These are phyloP conservation scores for Cercis canadensis DNA, from an alignment of 306 rosid species.

Conservation along the genomic window DNA sequence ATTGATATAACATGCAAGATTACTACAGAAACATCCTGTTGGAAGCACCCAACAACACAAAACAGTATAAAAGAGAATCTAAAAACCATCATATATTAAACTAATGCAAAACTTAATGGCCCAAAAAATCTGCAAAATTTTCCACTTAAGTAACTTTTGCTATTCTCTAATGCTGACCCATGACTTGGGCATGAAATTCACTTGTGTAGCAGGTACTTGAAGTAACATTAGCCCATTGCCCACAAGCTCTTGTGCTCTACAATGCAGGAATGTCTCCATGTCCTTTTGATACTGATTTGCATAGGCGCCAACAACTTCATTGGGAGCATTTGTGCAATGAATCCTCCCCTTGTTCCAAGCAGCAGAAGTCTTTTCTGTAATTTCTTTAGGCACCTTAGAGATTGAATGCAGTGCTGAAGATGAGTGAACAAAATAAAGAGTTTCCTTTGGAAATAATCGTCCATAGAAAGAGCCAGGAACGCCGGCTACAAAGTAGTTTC, in stretches of 20 bases:
- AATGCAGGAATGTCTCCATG: background rate
- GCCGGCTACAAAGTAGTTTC: background rate
- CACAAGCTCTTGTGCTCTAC: conserved; percentile 32
- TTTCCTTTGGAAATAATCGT: background rate
- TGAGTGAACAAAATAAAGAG: background rate
- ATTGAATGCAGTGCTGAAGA: conserved; percentile 19
- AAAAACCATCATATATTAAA: no score
- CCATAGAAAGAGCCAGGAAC: conserved; percentile 20
- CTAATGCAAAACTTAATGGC: no score
- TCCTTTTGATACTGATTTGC: background rate
- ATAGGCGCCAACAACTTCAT: conserved; percentile 36
- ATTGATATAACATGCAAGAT: no score
- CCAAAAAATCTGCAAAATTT: no score
- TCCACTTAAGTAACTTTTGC: no score
- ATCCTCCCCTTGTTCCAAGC: conserved; percentile 52
- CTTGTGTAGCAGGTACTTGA: background rate
- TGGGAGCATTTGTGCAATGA: conserved; percentile 30
- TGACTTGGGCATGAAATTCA: no score
- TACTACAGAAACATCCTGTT: no score
- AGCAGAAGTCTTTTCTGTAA: conserved; percentile 24
- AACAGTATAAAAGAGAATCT: no score
- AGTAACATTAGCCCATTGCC: conserved; percentile 19
- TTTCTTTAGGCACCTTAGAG: conserved; percentile 34
- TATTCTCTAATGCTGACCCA: no score
- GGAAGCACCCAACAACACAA: no score